Base-by-base conservation (phyloP, 2,329 filamentous ascomycete genomes). In the Monilinia aucupariae region DNA sequence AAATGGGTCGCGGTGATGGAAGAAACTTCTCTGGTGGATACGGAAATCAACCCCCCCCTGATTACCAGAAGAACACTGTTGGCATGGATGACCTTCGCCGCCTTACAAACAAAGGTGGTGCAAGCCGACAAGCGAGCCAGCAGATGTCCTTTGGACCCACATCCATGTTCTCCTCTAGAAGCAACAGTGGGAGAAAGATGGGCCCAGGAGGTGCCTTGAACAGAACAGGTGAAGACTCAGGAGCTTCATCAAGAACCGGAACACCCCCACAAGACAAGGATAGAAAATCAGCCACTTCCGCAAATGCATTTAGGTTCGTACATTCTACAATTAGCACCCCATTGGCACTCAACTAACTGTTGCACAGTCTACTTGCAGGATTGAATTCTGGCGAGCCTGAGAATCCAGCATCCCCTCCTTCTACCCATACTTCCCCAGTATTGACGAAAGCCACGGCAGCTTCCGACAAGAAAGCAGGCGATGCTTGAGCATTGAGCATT, bases 221-320 rank as follows among this genome's bases (percentile, higher is more conserved):
- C 69, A 86, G 90, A 71, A 84, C 86, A 66, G 87, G 86, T 65
- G 92, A 96, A 72, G 92, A 96, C 71, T 97, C 92, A 66, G 90
- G 86, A 71, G 85, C 88, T 69, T 96, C 91, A 62, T 97, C 92
- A 65, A 87, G 94, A 70, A 96, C 91, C 62, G 91, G 90, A 71
- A 97, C 93, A 55, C 92, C 92, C 62, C 90, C 92, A 52, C 85
- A 87, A 75, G 85, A 87, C 76, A 81, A 85, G 69, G 78, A 82
- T 66, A 82, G 83, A 74, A 78, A 81, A 66, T 84, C 83, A 71
- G 82, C 84, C 60, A 88, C 85, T 64, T 89, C 89, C 73, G 85
- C 87, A 70, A 99, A 99, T 81, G 88, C 92, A 70, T 99, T 96
- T 80, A 93, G 91, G 92, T 97, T 85, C 82, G 88, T 70, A 25